phyloP scores from a whole-genome alignment of 495 filamentous ascomycete genomes.

The Glutinoglossum americanum region DNA sequence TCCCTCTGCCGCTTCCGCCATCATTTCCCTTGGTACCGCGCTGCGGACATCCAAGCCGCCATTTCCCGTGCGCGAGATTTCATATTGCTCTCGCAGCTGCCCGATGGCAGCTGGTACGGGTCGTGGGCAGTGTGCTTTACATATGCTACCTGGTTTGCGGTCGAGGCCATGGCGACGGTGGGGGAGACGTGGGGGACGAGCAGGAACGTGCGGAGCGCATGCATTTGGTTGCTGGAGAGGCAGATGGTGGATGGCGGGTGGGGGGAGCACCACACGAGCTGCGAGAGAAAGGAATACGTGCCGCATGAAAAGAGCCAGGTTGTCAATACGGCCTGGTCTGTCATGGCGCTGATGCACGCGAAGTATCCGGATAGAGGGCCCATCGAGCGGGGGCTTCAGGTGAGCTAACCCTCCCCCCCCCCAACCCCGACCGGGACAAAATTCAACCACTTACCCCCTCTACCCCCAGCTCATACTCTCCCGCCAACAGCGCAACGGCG shows the following conservation, averaged over 20 bases:
- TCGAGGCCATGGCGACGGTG: constrained; percentile 9
- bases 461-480: background rate
- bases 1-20: constrained; percentile 7
- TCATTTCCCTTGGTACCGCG: constrained; percentile 6
- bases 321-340: constrained; percentile 1
- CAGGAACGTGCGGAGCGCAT: constrained; percentile 4
- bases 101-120: constrained; percentile 11
- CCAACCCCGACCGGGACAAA: background rate
- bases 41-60: constrained; percentile 4
- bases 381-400: background rate
- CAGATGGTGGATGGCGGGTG: constrained; percentile 12
- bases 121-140: constrained; percentile 11
- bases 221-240: constrained; percentile 9
- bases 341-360: background rate
- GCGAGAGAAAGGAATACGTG: background rate
- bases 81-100: constrained; percentile 5
- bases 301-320: constrained; percentile 8
- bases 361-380: background rate
- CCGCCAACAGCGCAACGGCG: background rate
- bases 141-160: constrained; percentile 10
- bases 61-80: constrained; percentile 6
- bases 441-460: background rate
- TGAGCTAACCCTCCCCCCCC: background rate
- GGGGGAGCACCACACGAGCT: constrained; percentile 7
- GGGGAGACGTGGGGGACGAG: constrained; percentile 7